Evolutionary conservation across 192 early-diverging fungal species (phyloP).

Genomic region (Podochytrium sp.): DNA sequence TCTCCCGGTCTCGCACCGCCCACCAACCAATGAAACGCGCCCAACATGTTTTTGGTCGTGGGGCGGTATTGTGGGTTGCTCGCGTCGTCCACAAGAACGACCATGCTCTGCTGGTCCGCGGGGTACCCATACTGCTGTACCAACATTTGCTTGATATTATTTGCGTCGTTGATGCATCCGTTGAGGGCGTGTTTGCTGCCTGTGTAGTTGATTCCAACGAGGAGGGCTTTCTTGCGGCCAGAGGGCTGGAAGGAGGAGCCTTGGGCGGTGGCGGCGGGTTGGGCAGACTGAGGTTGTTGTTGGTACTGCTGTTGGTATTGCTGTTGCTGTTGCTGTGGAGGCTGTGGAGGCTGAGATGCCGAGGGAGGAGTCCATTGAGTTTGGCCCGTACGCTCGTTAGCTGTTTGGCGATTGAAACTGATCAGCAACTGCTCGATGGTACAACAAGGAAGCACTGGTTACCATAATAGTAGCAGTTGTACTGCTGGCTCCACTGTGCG

Average conservation of each 20-base stretch:
- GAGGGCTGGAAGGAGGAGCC: neutral
- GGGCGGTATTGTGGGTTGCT: constrained; percentile 39
- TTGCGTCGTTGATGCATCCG: constrained; percentile 44
- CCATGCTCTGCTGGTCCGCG: neutral
- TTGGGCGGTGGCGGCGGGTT: neutral
- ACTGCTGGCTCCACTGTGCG: constrained; percentile 25
- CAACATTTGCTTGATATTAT: constrained; percentile 31
- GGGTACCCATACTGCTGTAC: constrained; percentile 37
- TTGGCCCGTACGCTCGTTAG: constrained; percentile 35
- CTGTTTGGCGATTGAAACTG: neutral
- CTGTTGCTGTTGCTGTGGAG: neutral
- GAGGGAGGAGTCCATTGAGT: constrained; percentile 28
- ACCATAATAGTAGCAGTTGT: constrained; percentile 25
- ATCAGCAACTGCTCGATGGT: neutral
- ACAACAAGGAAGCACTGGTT: neutral
- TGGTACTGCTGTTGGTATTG: neutral
- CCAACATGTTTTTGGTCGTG: constrained; percentile 53
- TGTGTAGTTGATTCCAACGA: constrained; percentile 46
- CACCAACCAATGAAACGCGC: constrained; percentile 54
- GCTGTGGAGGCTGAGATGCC: neutral
- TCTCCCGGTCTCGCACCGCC: constrained; percentile 52
- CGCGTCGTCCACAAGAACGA: constrained; percentile 51
- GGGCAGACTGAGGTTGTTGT: neutral
- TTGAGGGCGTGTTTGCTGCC: constrained; percentile 12
- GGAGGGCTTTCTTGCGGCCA: constrained; percentile 32